Evolutionary conservation across 805 yeast species (phyloP).

Genomic region (Ogataea pini): DNA sequence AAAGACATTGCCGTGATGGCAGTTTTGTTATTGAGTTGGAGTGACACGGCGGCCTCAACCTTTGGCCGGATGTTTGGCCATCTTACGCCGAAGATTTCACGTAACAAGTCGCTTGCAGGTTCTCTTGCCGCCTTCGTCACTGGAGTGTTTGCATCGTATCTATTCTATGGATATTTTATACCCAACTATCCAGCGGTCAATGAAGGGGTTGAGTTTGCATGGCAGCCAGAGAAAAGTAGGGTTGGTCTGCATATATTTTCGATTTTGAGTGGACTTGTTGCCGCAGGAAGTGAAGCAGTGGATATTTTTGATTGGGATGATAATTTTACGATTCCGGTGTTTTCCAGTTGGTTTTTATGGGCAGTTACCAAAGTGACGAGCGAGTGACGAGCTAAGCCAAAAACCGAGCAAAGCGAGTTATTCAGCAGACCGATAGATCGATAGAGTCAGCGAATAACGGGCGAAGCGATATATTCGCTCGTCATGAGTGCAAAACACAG

Average conservation of each 20-base stretch:
- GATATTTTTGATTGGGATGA: conserved; percentile 81
- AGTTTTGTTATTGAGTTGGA: conserved; percentile 86
- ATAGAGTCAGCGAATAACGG: no score
- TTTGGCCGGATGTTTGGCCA: conserved; percentile 86
- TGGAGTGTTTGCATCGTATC: conserved; percentile 66
- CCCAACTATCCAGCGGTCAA: conserved; percentile 62
- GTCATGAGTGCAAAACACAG: no score
- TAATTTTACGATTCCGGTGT: conserved; percentile 89
- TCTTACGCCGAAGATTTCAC: conserved; percentile 73
- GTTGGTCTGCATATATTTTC: conserved; percentile 57
- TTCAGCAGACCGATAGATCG: no score
- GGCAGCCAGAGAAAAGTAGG: conserved; percentile 62
- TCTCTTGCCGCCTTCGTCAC: conserved; percentile 79
- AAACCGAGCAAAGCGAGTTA: neutral
- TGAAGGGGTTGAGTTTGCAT: conserved; percentile 52
- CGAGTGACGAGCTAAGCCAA: neutral
- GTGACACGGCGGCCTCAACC: conserved; percentile 96
- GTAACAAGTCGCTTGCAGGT: conserved; percentile 86
- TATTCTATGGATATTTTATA: conserved; percentile 71
- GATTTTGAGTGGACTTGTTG: conserved; percentile 71
- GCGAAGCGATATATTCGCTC: no score
- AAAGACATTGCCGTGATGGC: conserved; percentile 82
- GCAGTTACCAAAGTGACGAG: conserved; percentile 18
- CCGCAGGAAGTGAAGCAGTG: conserved; percentile 84
- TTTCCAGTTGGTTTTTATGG: conserved; percentile 66